Evolutionary conservation across 2,329 filamentous ascomycete genomes (phyloP).

Genomic region (Sphaerulina musiva): DNA sequence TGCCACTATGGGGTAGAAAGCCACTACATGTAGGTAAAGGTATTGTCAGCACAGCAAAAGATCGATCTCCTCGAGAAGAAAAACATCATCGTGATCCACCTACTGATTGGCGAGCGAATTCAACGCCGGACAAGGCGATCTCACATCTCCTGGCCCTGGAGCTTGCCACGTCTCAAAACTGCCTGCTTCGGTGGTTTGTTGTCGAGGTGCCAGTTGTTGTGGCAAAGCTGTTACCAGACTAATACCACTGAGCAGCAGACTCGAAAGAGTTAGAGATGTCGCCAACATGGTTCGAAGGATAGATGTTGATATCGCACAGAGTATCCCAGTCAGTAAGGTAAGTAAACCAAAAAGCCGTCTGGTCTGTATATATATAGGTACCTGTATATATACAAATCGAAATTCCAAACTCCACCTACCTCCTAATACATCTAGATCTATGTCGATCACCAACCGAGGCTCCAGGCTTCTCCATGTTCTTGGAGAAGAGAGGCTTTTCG

Average conservation of each 20-base stretch:
- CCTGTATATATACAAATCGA: no score
- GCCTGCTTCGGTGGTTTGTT: background rate
- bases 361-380: no score
- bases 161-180: constrained; percentile 1
- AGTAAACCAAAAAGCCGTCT: no score
- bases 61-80: no score
- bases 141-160: background rate
- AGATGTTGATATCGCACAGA: no score
- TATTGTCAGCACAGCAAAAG: no score
- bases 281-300: background rate
- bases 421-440: no score
- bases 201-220: background rate
- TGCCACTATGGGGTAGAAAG: constrained; percentile 24
- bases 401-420: no score
- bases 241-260: background rate
- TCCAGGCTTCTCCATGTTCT: no score
- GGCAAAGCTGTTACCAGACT: background rate
- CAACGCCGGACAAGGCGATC: constrained; percentile 13
- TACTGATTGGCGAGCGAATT: constrained; percentile 13
- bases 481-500: no score
- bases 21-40: background rate
- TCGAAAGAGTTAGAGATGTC: background rate
- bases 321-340: no score
- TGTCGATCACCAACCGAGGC: no score
- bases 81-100: background rate